Base-by-base conservation (phyloP, 371 early-diverging fungal genomes). In the Ordospora pajunii region DNA sequence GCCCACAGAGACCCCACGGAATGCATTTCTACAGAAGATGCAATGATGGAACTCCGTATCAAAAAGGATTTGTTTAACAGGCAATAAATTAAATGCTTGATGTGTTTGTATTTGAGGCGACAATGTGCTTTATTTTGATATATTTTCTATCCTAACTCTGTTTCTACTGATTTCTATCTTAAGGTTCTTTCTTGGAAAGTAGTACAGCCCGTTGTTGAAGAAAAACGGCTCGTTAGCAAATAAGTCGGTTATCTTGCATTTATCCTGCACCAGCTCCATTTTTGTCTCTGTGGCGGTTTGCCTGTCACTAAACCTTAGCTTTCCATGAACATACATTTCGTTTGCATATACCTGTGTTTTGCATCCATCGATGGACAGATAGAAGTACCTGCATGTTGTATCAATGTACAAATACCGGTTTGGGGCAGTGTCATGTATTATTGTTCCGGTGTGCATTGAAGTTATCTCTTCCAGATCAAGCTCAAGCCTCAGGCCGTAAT, bases 241-340 rank as follows among this genome's bases (percentile, higher is more conserved):
- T 25, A 58, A 58, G 0, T 58, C 58, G 58, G 7, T 58, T 14
- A 58, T 27, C 37, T 58, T 58, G 14, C 58, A 58, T 32, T 25
- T 58, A 32, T 58, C 40, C 37, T 58, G 58, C 7, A 10, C 19
- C 5, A 68, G 32, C 14, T 8, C 17, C 19, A 48, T 68, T 14
- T 44, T 48, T 10, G 25, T 68, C 2, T 25, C 19, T 11, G 22
- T 48, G 45, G 23, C 23, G 1, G 54, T 19, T 48, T 68, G 19
- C 40, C 50, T 68, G 19, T 68, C 68, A 14, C 50, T 68, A 50
- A 40, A 49, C 21, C 23, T 68, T 14, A 68, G 27, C 19, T 32
- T 40, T 10, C 68, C 68, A 50, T 44, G 32, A 45, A 68, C 1
- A 40, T 49, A 68, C 12, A 68, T 25, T 21, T 68, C 40, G 19